Evolutionary conservation across 83 land plant genomes (phyloP).

Genomic region (Picea abies): DNA sequence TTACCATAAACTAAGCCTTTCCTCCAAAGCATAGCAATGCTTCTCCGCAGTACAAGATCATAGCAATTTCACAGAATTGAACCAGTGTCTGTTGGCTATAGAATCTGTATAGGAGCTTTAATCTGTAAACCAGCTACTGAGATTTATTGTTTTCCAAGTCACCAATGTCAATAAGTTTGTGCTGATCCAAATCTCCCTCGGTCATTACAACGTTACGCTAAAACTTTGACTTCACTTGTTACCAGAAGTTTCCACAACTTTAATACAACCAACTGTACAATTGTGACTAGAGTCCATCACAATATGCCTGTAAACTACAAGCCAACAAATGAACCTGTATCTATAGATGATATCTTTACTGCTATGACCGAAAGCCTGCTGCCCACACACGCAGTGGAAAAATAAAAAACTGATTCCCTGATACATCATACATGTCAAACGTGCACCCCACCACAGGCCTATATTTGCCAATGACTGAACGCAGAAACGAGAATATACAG

Average conservation of each 20-base stretch:
- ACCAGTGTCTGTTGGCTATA: background rate
- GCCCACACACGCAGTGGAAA: background rate
- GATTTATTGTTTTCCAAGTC: no score
- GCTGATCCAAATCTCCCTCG: background rate
- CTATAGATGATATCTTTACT: background rate
- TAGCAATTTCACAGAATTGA: background rate
- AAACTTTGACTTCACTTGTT: background rate
- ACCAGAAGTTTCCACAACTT: background rate
- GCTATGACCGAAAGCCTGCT: no score
- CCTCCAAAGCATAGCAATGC: background rate
- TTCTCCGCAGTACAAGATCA: background rate
- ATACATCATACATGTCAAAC: background rate
- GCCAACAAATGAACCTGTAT: background rate
- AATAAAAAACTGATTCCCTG: background rate
- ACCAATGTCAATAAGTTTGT: background rate
- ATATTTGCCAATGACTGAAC: no score
- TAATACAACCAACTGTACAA: background rate
- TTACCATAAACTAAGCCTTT: background rate
- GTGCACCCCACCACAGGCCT: background rate
- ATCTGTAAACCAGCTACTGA: background rate
- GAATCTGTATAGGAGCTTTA: background rate
- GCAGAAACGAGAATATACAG: no score
- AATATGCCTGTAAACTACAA: background rate
- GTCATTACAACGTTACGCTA: background rate
- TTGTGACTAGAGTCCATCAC: background rate